Evolutionary conservation across 352 stramenopile species (phyloP), one percentile per base, ranked within the genome.

Genomic region (Globisporangium alternatum): DNA sequence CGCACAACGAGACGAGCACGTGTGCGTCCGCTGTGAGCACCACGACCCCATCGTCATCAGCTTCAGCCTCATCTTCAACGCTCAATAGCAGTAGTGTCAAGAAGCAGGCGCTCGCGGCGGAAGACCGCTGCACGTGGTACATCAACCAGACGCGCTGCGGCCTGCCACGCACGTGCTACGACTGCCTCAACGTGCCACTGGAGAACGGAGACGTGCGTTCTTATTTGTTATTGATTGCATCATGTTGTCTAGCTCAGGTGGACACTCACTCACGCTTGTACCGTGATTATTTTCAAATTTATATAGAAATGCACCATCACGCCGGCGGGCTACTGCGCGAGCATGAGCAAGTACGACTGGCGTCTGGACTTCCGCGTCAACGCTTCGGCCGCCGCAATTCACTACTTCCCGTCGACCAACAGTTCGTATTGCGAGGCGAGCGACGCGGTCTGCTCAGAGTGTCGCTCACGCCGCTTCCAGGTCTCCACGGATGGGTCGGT

Each of bases 391-490:
- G 63, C 33, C n/a, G 35, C 35, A 1, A 62, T 55, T 55, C 68
- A 69, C 69, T 84, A 70, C 64, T 88, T 78, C 63, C 71, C 75
- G 19, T 78, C 75, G 0, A 72, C 62, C 31, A 86, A 88, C 69
- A 78, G 73, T 0, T 78, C 69, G 0, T 88, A 88, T 61, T 88
- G 79, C 60, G 67, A 72, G 10, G 31, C 59, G 9, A 70, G 9
- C 9, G 75, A 83, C 44, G 47, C 53, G 1, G 65, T 62, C 0
- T 83, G 75, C 45, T 35, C 51, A 2, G 43, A 70, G 6, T 83
- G 72, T 21, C 51, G 41, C 13, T 52, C n/a, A 64, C 52, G 19
- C 28, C 57, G 25, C 5, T 67, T 60, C 48, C 43, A 49, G 2
- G 33, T 19, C 13, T 45, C 49, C 2, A 33, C 17, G 9, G 60